Conservation (phyloP, 108 stramenopile genomes). For the Asterionellopsis glacialis region DNA sequence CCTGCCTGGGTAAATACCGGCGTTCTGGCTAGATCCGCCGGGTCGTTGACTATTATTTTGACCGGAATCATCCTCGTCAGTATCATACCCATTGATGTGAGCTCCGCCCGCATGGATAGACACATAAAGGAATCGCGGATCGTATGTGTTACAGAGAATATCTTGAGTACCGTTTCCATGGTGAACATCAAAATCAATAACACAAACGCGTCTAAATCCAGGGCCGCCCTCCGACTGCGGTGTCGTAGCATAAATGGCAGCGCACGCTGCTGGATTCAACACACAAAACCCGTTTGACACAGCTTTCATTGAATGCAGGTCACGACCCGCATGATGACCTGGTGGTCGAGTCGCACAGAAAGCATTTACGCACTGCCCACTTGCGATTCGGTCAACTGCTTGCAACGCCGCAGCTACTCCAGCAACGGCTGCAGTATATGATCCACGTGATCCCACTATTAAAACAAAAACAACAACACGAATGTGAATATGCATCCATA, state of each 20-base stretch:
- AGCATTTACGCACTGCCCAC: conserved; percentile 79
- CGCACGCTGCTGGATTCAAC: conserved; percentile 93
- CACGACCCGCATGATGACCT: conserved; percentile 90
- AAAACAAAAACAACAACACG: background rate
- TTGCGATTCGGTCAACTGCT: conserved; percentile 83
- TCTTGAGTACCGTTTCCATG: conserved; percentile 95
- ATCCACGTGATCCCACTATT: conserved; percentile 72
- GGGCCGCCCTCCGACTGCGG: conserved; percentile 71
- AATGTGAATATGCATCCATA: background rate
- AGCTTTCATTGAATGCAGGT: conserved; percentile 85
- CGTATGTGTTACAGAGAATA: conserved; percentile 80
- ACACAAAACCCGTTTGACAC: conserved; percentile 96
- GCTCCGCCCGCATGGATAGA: conserved; percentile 84
- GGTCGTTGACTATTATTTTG: conserved; percentile 30
- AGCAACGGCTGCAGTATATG: conserved; percentile 82
- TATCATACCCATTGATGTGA: conserved; percentile 65
- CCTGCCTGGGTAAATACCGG: conserved; percentile 84
- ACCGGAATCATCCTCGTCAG: conserved; percentile 48
- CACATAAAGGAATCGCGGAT: conserved; percentile 88
- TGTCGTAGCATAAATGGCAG: conserved; percentile 90
- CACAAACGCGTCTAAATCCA: conserved; percentile 77
- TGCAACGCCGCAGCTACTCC: conserved; percentile 86
- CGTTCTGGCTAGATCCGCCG: conserved; percentile 36
- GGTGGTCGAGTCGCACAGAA: conserved; percentile 91
- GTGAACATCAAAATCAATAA: conserved; percentile 94